phyloP scores from a whole-genome alignment of 371 early-diverging fungal genomes.

The Caulochytrium protostelioides region DNA sequence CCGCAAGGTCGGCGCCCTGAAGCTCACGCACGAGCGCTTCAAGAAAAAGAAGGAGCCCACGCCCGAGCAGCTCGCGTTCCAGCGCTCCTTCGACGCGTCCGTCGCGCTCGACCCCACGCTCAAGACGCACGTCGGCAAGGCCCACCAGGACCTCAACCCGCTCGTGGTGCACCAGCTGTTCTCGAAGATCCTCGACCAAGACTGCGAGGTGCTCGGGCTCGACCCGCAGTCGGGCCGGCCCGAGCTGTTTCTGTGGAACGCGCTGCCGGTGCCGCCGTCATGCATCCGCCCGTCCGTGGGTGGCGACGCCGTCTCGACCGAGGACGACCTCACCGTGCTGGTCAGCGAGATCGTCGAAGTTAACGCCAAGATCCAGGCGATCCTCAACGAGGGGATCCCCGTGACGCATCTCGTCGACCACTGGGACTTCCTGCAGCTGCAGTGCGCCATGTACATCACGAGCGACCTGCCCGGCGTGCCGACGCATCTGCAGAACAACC shows the following conservation, averaged over 20 bases:
- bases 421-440: constrained; percentile 95
- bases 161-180: constrained; percentile 67
- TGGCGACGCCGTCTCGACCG: constrained; percentile 70
- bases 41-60: constrained; percentile 48
- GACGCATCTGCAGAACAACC: constrained; percentile 16
- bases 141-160: constrained; percentile 91
- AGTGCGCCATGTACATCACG: constrained; percentile 92
- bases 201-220: constrained; percentile 85
- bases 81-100: constrained; percentile 47
- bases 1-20: constrained; percentile 88
- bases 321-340: constrained; percentile 98
- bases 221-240: constrained; percentile 69
- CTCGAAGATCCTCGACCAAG: constrained; percentile 54
- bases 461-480: constrained; percentile 66
- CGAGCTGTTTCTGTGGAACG: constrained; percentile 78
- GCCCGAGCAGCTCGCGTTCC: constrained; percentile 18
- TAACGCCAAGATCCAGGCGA: constrained; percentile 66
- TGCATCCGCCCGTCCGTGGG: constrained; percentile 95
- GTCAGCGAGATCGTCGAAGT: constrained; percentile 89
- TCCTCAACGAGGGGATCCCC: constrained; percentile 56
- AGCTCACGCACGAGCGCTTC: constrained; percentile 89
- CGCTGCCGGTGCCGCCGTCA: constrained; percentile 89
- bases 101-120: constrained; percentile 47
- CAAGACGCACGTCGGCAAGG: constrained; percentile 50
- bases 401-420: constrained; percentile 39